Base-by-base conservation (phyloP, 495 filamentous ascomycete species). In the Gamarada debralockiae region DNA sequence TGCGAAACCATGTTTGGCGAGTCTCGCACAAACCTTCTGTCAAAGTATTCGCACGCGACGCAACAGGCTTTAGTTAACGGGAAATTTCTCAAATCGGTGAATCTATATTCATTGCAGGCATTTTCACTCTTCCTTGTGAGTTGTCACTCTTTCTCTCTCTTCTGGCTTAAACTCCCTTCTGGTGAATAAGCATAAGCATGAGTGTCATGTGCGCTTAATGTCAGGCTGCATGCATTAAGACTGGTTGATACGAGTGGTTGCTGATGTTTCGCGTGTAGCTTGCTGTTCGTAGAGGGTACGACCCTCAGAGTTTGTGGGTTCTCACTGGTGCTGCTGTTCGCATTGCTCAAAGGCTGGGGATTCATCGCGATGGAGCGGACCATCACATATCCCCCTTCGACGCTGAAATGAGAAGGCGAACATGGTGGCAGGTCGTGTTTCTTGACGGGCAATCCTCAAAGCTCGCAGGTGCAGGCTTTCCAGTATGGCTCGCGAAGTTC, bases 381-480 rank as follows among this genome's bases (percentile, higher is more conserved):
- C 74, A 79, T 37, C 69, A 70, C 21, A 67, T 84, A 0, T 70
- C 75, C 0, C 73, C 78, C 1, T 84, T 86, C 57, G 79, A 86
- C 39, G 73, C 75, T 0, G 80, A 87, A 58, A 75, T 81, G 66
- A 67, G 83, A 5, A 65, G 82, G 39, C 71, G 82, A 9, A 66
- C 84, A 0, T 86, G 82, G 77, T 85, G 78, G 77, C 78, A 83
- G 48, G 66, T 85, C 2, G 67, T 73, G 36, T 67, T 75, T 7
- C 67, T 85, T 1, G 84, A 87, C 50, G 69, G 68, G 12, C 66
- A 74, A 18, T 67, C 77, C 0, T 70, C 70, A 29, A 76, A 85
- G 49, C 72, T 86, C 33, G 80, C 84, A 41, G 86, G 86, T 22
- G 80, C 83, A 14, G 78, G 78, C 25, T 76, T 85, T 52, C 78